Base-by-base conservation (phyloP, 768 basidiomycete genomes). In the Boletus sp. region DNA sequence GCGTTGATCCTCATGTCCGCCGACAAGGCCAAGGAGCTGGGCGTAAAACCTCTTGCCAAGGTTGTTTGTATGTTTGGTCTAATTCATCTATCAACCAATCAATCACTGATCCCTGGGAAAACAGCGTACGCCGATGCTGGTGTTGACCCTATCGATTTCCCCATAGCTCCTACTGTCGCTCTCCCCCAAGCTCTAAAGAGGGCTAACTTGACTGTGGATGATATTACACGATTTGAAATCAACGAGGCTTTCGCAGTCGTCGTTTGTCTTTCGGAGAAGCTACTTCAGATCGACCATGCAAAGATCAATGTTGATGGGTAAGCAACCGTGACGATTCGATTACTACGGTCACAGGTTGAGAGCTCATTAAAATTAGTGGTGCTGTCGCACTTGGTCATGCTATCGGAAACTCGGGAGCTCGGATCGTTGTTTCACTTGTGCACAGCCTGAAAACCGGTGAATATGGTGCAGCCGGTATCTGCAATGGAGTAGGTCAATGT, bases 201-300 rank as follows among this genome's bases (percentile, higher is more conserved):
- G 65, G 97, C 96, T 21, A 90, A 90, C 62, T 77, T 98, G 53
- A 83, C 84, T 19, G 67, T 84, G 45, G 78, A 88, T 41, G 93
- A 99, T 64, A 92, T 99, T 59, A 80, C 93, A 42, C 79, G 88
- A 46, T 99, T 93, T 69, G 97, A 99, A 72, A 83, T 98, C 71
- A 99, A 99, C 71, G 96, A 99, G 72, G 96, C 96, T 27, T 99
- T 98, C 81, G 94, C 93, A 2, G 90, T 90, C 44, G 96, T 98
- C 61, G 88, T 91, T 61, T 82, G 88, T 47, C 88, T 96, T 49
- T 90, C 89, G 3, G 93, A 97, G 75, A 89, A 98, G 75, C 79
- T 92, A 19, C 80, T 96, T 59, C 78, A 79, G 51, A 80, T 99
- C 59, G 88, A 93, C 71, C 82, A 90, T 30, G 81, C 84, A 50